phyloP scores from a whole-genome alignment of 192 early-diverging fungal genomes.

The Funneliformis mosseae region DNA sequence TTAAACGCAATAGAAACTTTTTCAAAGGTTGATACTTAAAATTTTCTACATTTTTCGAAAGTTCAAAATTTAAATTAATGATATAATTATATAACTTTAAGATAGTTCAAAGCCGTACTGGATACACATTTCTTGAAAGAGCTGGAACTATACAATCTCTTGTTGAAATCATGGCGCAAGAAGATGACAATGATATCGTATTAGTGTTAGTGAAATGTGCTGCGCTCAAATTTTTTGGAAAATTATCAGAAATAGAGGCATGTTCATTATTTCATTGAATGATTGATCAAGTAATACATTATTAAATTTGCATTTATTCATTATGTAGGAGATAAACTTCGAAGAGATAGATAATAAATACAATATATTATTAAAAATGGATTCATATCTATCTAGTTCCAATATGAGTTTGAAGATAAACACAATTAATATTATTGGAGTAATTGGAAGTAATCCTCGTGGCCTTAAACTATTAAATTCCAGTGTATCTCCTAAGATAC shows the following conservation, averaged over 20 bases:
- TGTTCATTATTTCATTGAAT: neutral
- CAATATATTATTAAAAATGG: slow-evolving; percentile 28
- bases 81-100: slow-evolving; percentile 8
- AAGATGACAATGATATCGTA: slow-evolving; percentile 37
- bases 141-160: slow-evolving; percentile 41
- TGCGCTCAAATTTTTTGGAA: slow-evolving; percentile 52
- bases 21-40: slow-evolving; percentile 38
- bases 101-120: slow-evolving; percentile 38
- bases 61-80: neutral
- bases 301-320: neutral
- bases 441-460: slow-evolving; percentile 33
- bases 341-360: slow-evolving; percentile 24
- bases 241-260: slow-evolving; percentile 37
- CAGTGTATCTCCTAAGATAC: slow-evolving; percentile 1
- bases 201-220: slow-evolving; percentile 41
- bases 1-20: slow-evolving; percentile 54
- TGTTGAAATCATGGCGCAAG: slow-evolving; percentile 33
- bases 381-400: slow-evolving; percentile 30
- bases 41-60: too few species aligned
- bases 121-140: slow-evolving; percentile 43
- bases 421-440: slow-evolving; percentile 37
- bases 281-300: neutral
- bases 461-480: slow-evolving; percentile 35
- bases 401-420: slow-evolving; percentile 36
- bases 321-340: slow-evolving; percentile 32